Conservation (phyloP, 352 stramenopile species). For the Globisporangium spiculum region DNA sequence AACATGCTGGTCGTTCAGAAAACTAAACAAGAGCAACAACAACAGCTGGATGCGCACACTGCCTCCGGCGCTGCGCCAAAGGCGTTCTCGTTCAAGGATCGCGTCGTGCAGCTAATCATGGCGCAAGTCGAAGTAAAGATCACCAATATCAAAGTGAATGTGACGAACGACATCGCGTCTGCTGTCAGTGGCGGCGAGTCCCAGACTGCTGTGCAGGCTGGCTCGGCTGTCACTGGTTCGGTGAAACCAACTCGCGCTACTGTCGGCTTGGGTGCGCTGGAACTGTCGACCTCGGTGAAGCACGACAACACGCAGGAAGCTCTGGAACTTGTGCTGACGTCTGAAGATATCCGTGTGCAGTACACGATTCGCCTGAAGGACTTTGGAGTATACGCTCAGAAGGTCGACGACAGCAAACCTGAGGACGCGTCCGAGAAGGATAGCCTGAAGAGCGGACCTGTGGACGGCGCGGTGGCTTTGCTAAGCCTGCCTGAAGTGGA, state of each 20-base stretch:
- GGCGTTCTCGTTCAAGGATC: slow-evolving; percentile 57
- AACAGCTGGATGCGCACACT: slow-evolving; percentile 18
- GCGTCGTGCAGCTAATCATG: slow-evolving; percentile 56
- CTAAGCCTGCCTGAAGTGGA: slow-evolving; percentile 38
- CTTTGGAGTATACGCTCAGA: slow-evolving; percentile 40
- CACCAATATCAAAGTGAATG: slow-evolving; percentile 35
- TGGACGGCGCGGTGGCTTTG: slow-evolving; percentile 25
- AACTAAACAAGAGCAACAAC: slow-evolving; percentile 27
- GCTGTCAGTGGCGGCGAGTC: slow-evolving; percentile 22
- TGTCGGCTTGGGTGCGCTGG: slow-evolving; percentile 31
- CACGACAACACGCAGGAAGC: slow-evolving; percentile 42
- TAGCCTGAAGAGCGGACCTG: slow-evolving; percentile 21
- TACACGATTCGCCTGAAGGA: slow-evolving; percentile 47
- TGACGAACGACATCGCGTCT: slow-evolving; percentile 30
- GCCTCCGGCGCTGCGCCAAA: slow-evolving; percentile 18
- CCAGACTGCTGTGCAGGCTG: background rate
- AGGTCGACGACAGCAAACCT: slow-evolving; percentile 17
- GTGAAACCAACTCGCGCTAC: slow-evolving; percentile 36
- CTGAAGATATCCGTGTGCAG: slow-evolving; percentile 47
- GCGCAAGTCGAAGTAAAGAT: slow-evolving; percentile 59
- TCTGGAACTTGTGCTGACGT: slow-evolving; percentile 49
- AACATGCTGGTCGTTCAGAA: slow-evolving; percentile 33
- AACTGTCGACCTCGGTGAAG: slow-evolving; percentile 42
- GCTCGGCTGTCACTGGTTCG: background rate
- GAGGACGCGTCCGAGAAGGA: slow-evolving; percentile 16